These are phyloP conservation scores for Trifolium fragiferum DNA, from an alignment of 306 rosid genomes.

Conservation along the genomic window DNA sequence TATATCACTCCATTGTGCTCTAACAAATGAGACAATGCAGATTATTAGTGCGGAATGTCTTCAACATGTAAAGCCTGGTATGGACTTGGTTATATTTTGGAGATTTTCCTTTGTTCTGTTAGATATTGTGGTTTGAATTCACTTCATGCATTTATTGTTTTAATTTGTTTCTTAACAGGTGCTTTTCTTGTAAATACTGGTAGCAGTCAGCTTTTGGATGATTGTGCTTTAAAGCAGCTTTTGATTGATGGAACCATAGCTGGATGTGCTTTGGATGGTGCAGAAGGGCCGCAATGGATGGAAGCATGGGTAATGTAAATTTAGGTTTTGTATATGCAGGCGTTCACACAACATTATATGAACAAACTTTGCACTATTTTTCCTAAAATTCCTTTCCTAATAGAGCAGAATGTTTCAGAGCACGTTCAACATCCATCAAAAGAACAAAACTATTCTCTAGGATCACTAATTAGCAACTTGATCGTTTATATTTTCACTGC, in stretches of 20 bases:
- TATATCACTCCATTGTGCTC: constrained; percentile 89
- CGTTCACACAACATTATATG: constrained; percentile 18
- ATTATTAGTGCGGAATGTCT: constrained; percentile 87
- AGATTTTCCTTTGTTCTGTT: constrained; percentile 19
- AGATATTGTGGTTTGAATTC: constrained; percentile 13
- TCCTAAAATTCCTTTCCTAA: constrained; percentile 31
- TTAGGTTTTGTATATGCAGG: constrained; percentile 26
- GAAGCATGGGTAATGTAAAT: constrained; percentile 94
- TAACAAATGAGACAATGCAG: constrained; percentile 91
- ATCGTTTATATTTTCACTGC: constrained; percentile 6
- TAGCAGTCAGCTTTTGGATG: constrained; percentile 94
- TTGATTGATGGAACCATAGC: constrained; percentile 96
- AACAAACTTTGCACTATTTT: constrained; percentile 32
- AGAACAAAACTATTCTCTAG: constrained; percentile 25
- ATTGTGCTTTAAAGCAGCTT: constrained; percentile 97
- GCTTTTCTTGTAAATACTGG: constrained; percentile 97
- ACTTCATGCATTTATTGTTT: constrained; percentile 29
- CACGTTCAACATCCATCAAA: constrained; percentile 13
- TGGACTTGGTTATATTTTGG: constrained; percentile 12
- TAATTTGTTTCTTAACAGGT: constrained; percentile 62
- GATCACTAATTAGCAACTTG: neutral
- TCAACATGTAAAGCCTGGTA: constrained; percentile 96
- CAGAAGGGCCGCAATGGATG: constrained; percentile 99
- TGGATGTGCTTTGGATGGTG: constrained; percentile 99
- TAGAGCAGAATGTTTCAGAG: constrained; percentile 28